Evolutionary conservation across 2,329 filamentous ascomycete species (phyloP).

Genomic region (Leptoxyphium fumago): DNA sequence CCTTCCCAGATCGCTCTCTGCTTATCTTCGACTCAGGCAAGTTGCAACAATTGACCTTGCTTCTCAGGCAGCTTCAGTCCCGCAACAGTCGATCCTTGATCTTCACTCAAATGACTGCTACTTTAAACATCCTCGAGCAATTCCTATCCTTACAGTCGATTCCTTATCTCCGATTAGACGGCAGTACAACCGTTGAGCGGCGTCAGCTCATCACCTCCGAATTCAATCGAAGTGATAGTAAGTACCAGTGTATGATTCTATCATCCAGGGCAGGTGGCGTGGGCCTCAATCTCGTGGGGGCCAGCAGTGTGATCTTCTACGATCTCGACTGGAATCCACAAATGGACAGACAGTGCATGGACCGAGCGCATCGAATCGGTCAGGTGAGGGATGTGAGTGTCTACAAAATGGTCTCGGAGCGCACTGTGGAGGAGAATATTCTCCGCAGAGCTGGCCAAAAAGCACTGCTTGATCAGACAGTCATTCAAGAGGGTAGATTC

Average conservation of each 20-base stretch:
- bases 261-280: conserved; percentile 88
- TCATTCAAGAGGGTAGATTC: conserved; percentile 96
- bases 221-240: conserved; percentile 77
- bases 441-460: conserved; percentile 94
- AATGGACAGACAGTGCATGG: conserved; percentile 99
- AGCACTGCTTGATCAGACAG: conserved; percentile 91
- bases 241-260: conserved; percentile 88
- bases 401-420: conserved; percentile 50
- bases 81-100: conserved; percentile 90
- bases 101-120: conserved; percentile 99
- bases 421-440: conserved; percentile 94
- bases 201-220: conserved; percentile 89
- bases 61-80: conserved; percentile 73
- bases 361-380: conserved; percentile 90
- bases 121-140: conserved; percentile 90
- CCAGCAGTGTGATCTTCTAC: conserved; percentile 97
- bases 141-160: conserved; percentile 97
- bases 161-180: conserved; percentile 89
- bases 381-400: conserved; percentile 97
- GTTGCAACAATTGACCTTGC: conserved; percentile 72
- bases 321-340: conserved; percentile 99
- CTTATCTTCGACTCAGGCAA: conserved; percentile 97
- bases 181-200: conserved; percentile 91
- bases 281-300: conserved; percentile 91
- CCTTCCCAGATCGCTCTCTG: conserved; percentile 92